Evolutionary conservation across 2,329 filamentous ascomycete species (phyloP).

Genomic region (Teratosphaeriaceae sp.): DNA sequence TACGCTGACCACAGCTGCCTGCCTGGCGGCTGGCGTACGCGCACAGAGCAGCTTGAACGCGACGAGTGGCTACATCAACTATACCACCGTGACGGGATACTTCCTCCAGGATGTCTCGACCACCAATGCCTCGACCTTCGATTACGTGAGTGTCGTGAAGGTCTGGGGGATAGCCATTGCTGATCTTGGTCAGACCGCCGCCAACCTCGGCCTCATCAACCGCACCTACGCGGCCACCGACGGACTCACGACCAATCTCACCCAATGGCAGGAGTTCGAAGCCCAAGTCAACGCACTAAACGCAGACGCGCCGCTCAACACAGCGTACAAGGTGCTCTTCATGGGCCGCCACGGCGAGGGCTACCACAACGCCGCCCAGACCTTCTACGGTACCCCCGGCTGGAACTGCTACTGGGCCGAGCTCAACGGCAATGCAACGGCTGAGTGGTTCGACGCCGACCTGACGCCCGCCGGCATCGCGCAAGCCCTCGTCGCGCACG

Average conservation of each 20-base stretch:
- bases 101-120: slow-evolving; percentile 57
- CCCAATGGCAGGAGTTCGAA: slow-evolving; percentile 60
- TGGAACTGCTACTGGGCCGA: slow-evolving; percentile 54
- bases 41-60: slow-evolving; percentile 5
- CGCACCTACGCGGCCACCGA: slow-evolving; percentile 51
- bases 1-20: not conserved
- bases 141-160: slow-evolving; percentile 47
- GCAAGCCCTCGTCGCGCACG: slow-evolving; percentile 54
- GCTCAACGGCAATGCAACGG: slow-evolving; percentile 56
- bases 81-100: slow-evolving; percentile 54
- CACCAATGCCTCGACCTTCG: slow-evolving; percentile 53
- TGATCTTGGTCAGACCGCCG: slow-evolving; percentile 41
- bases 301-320: slow-evolving; percentile 37
- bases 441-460: slow-evolving; percentile 57
- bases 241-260: slow-evolving; percentile 38
- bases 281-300: slow-evolving; percentile 55
- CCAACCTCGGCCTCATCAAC: slow-evolving; percentile 61
- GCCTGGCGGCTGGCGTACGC: not conserved
- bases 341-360: slow-evolving; percentile 66
- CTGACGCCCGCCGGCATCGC: slow-evolving; percentile 51
- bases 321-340: slow-evolving; percentile 64
- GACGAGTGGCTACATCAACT: slow-evolving; percentile 43
- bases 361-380: slow-evolving; percentile 56
- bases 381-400: slow-evolving; percentile 41
- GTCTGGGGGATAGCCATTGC: not conserved